phyloP scores from a whole-genome alignment of 2,329 filamentous ascomycete genomes.

The Colletotrichum australisinense region DNA sequence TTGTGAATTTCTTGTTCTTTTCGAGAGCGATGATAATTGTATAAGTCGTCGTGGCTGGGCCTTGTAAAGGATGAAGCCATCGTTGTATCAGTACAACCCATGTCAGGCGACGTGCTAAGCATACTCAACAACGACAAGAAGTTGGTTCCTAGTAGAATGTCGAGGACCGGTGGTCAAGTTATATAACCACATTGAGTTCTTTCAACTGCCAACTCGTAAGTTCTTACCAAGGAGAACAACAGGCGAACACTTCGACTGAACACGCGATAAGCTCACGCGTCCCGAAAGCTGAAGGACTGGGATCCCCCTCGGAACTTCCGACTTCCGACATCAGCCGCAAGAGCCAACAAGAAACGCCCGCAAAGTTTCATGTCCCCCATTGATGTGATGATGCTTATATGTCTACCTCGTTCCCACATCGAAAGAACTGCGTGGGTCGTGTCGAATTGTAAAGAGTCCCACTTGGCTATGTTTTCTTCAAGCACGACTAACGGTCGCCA shows the following conservation, averaged over 20 bases:
- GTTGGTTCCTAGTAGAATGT: background rate
- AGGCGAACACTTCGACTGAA: background rate
- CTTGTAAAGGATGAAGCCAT: background rate
- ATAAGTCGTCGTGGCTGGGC: background rate
- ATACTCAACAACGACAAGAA: too few relatives aligned
- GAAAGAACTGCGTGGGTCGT: background rate
- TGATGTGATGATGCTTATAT: constrained; percentile 9
- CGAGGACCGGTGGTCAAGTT: background rate
- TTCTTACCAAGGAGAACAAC: background rate
- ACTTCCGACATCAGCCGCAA: background rate
- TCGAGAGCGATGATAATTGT: background rate
- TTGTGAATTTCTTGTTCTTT: background rate
- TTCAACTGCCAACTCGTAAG: background rate
- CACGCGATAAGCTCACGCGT: background rate
- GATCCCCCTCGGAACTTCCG: background rate
- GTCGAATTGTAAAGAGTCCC: background rate
- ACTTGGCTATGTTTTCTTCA: background rate
- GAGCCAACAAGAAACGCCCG: background rate
- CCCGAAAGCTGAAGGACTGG: background rate
- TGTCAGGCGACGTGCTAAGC: background rate
- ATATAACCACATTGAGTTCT: background rate
- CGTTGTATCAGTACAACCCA: background rate
- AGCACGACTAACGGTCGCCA: background rate
- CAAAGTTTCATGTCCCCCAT: background rate
- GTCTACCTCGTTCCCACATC: background rate